Conservation (phyloP, 164 flowering plant species). For the Vitis cinerea region DNA sequence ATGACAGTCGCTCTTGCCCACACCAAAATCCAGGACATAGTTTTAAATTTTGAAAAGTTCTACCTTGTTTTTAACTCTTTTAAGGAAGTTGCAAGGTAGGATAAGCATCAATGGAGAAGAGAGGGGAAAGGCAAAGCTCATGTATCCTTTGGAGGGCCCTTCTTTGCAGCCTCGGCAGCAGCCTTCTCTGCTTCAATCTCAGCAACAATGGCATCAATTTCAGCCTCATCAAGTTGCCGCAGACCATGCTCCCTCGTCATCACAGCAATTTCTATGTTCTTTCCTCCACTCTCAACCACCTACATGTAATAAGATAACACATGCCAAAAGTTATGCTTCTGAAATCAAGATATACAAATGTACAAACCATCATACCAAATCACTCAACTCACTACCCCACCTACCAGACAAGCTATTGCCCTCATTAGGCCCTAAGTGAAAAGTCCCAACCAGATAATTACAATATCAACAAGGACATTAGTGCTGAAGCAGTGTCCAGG, state of each 20-base stretch:
- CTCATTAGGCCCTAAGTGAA: too few species aligned
- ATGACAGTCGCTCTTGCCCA: neutral
- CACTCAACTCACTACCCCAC: too few species aligned
- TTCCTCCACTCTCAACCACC: constrained; percentile 99
- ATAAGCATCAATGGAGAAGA: neutral
- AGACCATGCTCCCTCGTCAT: constrained; percentile 84
- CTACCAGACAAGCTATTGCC: too few species aligned
- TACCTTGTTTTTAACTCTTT: too few species aligned
- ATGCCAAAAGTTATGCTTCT: neutral
- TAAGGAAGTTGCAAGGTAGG: too few species aligned
- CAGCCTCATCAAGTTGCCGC: constrained; percentile 90
- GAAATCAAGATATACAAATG: too few species aligned
- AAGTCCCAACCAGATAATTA: too few species aligned
- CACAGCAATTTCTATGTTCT: constrained; percentile 95
- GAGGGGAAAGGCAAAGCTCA: constrained; percentile 14
- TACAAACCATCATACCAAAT: too few species aligned
- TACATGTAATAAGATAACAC: constrained; percentile 11
- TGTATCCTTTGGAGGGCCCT: constrained; percentile 73
- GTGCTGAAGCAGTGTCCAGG: too few species aligned
- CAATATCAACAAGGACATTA: too few species aligned
- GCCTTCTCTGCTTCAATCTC: constrained; percentile 98
- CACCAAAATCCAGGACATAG: neutral
- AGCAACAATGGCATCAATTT: constrained; percentile 88
- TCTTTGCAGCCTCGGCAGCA: constrained; percentile 96
- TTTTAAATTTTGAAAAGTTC: neutral